Base-by-base conservation (phyloP, 768 basidiomycete species). In the Auriscalpium microsporum region DNA sequence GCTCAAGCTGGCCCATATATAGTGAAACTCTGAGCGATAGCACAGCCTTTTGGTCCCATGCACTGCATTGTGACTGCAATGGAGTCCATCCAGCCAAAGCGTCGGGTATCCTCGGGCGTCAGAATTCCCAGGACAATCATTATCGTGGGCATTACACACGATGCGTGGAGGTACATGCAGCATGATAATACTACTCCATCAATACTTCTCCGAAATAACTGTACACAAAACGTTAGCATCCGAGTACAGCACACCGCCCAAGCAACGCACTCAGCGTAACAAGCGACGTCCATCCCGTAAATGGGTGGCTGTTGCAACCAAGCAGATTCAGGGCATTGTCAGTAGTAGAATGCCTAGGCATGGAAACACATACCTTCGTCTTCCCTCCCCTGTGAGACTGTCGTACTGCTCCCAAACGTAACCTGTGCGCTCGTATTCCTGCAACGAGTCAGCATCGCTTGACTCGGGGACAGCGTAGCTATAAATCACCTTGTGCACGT, bases 371-470 rank as follows among this genome's bases (percentile, higher is more conserved):
- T 58, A 87, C 90, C 91, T 95, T 73, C 94, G 72, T 66, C 77
- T 77, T 2, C 94, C 94, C 67, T 91, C 80, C 16, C 94, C 94
- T 14, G 82, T 89, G 4, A 75, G 68, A 1, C 92, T 74, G 68
- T 97, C 87, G 67, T 97, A 98, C 69, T 97, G 95, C 70, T 98
- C 94, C 94, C 94, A 98, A 14, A 92, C 91, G 67, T 92, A 95
- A 4, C 93, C 94, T 4, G 94, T 96, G 33, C 88, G 80, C 65
- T 91, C 77, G 67, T 92, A 96, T 71, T 96, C 92, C 90, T 94
- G 61, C 13, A 50, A 33, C 42, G 38, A 48, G 52, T 55, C 34
- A 45, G 21, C 55, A n/a, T 11, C 37, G 36, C 21, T 10, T 21
- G 21, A 47, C 16, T 48, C 38, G 45, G 16, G 45, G 10, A n/a